phyloP scores from a whole-genome alignment of 768 basidiomycete genomes.

The Trametes cingulata region DNA sequence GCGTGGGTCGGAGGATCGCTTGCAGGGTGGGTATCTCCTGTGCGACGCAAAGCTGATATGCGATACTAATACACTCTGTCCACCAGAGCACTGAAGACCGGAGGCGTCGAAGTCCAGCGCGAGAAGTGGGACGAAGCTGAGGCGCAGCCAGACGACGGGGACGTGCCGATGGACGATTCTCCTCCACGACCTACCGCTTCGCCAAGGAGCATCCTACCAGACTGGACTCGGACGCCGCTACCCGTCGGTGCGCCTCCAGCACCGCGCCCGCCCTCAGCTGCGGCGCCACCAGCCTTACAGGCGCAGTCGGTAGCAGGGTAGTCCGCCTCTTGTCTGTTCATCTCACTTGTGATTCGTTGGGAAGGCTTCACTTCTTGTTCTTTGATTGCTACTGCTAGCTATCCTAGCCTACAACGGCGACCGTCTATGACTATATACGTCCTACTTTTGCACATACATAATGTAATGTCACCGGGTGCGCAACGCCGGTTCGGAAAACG shows the following conservation, averaged over 20 bases:
- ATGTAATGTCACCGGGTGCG: not conserved
- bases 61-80: not conserved
- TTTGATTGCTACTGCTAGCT: not conserved
- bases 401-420: slow-evolving; percentile 15
- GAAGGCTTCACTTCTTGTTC: not conserved
- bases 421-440: slow-evolving; percentile 19
- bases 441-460: slow-evolving; percentile 17
- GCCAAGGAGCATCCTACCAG: slow-evolving; percentile 59
- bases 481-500: not conserved
- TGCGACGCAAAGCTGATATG: not conserved
- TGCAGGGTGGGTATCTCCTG: slow-evolving; percentile 67
- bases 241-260: slow-evolving; percentile 66
- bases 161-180: slow-evolving; percentile 33
- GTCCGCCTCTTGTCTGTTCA: not conserved
- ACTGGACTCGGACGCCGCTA: slow-evolving; percentile 76
- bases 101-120: slow-evolving; percentile 76
- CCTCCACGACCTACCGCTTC: slow-evolving; percentile 21
- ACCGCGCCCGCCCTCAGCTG: slow-evolving; percentile 17
- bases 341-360: not conserved
- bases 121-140: slow-evolving; percentile 86
- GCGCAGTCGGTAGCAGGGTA: slow-evolving; percentile 6
- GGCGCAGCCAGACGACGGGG: slow-evolving; percentile 41
- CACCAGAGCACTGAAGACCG: slow-evolving; percentile 78
- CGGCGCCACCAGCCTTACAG: slow-evolving; percentile 23
- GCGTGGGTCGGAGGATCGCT: slow-evolving; percentile 94